Evolutionary conservation across 108 stramenopile species (phyloP), one percentile per base, ranked within the genome.

Genomic region (Ochromonas danica): DNA sequence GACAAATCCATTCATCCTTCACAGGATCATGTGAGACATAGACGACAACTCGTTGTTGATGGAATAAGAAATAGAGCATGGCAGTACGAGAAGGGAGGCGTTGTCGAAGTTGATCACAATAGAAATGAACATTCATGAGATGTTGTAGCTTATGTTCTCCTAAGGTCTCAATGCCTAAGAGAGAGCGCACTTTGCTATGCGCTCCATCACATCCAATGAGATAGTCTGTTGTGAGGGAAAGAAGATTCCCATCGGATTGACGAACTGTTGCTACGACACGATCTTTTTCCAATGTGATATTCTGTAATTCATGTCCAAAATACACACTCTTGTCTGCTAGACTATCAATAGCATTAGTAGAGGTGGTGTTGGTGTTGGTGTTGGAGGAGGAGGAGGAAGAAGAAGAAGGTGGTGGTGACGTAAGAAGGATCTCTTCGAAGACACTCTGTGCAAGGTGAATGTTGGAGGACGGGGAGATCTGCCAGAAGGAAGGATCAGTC

Each of bases 51-150:
- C 90, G 87, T 42, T 92, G 74, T n/a, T 62, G 79, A 71, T 93
- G 89, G 78, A 92, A 96, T 17, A 94, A 83, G 42, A 95, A 93
- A 79, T 94, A 93, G n/a, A 97, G 83, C 96, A 97, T 97, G 43
- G 91, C 93, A 30, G 85, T 84, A 30, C 67, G 51, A 30, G 42
- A 41, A 84, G 78, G 80, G n/a, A 90, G 42, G 41, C 61, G 43
- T 43, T 57, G 31, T 39, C 80, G 83, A 35, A 89, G 61, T 3
- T 45, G 42, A 45, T 35, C 39, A 67, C 78, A 86, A 31, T 80
- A 70, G 71, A 96, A 92, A 71, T 96, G 95, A 30, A 95, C 84
- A 78, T 95, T 96, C 72, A 96, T 88, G 33, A 96, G 78, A 63
- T 92, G 81, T 79, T 94, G 93, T 17, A 95, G 79, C 0, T 51